Conservation (phyloP, 2,329 filamentous ascomycete species). For the Epichloe amarillans region DNA sequence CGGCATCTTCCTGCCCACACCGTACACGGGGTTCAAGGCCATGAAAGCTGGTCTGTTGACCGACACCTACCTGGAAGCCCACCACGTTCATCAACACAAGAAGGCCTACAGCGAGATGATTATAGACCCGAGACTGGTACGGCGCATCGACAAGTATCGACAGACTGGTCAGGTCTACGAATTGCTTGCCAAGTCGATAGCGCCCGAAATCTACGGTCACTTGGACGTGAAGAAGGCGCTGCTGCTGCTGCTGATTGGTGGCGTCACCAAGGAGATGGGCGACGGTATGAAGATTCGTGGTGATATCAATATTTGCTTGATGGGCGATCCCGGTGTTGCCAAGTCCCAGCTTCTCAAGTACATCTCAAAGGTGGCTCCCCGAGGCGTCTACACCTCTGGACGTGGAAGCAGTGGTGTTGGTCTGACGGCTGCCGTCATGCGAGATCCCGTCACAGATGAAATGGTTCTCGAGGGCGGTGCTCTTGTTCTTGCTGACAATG, state of each 20-base stretch:
- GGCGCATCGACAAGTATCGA: conserved; percentile 74
- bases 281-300: conserved; percentile 98
- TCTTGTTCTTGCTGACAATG: conserved; percentile 67
- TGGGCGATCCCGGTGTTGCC: conserved; percentile 98
- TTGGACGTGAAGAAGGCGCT: conserved; percentile 96
- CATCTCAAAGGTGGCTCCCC: conserved; percentile 93
- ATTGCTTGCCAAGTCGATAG: conserved; percentile 87
- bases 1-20: conserved; percentile 91
- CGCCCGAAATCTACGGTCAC: conserved; percentile 93
- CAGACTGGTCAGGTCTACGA: conserved; percentile 89
- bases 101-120: conserved; percentile 91
- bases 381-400: conserved; percentile 74
- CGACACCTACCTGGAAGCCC: conserved; percentile 92
- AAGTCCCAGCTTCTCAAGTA: conserved; percentile 98
- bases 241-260: conserved; percentile 86
- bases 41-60: conserved; percentile 93
- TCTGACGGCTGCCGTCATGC: conserved; percentile 73
- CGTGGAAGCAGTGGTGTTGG: conserved; percentile 71
- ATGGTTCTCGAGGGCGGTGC: conserved; percentile 75
- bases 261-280: conserved; percentile 91
- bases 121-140: conserved; percentile 65
- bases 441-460: conserved; percentile 70
- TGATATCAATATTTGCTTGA: conserved; percentile 96
- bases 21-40: conserved; percentile 97
- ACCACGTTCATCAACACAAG: conserved; percentile 90